Evolutionary conservation across 805 yeast genomes (phyloP), one percentile per base, ranked within the genome.

Genomic region (Candida sonorensis): DNA sequence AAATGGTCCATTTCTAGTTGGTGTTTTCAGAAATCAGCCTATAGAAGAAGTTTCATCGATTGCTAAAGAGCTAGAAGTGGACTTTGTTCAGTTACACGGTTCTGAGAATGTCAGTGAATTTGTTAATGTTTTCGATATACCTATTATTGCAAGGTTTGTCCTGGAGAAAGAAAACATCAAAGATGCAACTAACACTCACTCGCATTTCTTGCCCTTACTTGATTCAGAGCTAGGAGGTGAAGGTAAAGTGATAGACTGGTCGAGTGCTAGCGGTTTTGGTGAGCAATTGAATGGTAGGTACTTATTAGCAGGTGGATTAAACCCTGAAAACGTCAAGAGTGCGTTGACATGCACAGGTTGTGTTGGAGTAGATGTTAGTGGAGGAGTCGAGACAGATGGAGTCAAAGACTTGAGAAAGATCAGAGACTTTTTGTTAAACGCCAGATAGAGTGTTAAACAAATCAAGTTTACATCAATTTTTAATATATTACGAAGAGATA

Each of bases 161-260:
- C 84, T 94, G 0, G 59, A 61, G 16, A 79, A 77, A 29, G 51
- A 68, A 3, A 52, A 49, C 10, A 45, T 31, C 14, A 39, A 41
- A 7, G 40, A 51, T 2, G 47, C 63, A 4, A 11, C 37, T 4
- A 19, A 18, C 2, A 46, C 48, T 2, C 51, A 51, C 26, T 59
- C 64, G 11, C 77, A 80, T 33, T 45, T 70, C 9, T 40, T 80
- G 4, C 75, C 87, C 2, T 62, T 92, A 29, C 62, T 90, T 13
- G 98, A 92, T 50, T 80, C 94, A 2, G 95, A 84, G 46, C 68
- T 68, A 2, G 98, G 98, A 9, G 98, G 98, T 1, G 92, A 86
- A 44, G 98, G 98, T 5, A 72, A 73, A 34, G 46, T 62, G n/a
- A 69, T 87, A 12, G 76, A 82, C 51, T 90, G 97, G 97, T 50